Conservation (phyloP, 2,329 filamentous ascomycete genomes). For the Scopulariopsis brevicaulis region DNA sequence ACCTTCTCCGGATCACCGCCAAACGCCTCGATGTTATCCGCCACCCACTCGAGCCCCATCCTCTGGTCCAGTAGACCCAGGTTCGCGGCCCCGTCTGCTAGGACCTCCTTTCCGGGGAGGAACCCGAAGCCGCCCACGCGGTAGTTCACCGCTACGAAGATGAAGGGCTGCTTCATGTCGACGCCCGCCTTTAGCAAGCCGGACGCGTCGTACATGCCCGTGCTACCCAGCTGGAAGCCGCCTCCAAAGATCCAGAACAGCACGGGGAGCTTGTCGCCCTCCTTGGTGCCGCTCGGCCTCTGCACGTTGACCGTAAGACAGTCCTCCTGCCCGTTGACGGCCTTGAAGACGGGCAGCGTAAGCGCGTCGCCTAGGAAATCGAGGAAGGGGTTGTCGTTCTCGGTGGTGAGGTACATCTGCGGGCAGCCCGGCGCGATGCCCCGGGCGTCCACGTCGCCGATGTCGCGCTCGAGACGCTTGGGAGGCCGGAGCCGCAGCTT, state of each 20-base stretch:
- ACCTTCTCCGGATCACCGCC: constrained; percentile 55
- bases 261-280: constrained; percentile 36
- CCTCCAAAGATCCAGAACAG: constrained; percentile 48
- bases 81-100: constrained; percentile 43
- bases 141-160: constrained; percentile 57
- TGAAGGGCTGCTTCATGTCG: constrained; percentile 38
- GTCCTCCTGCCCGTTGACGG: constrained; percentile 32
- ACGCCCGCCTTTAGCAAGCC: constrained; percentile 21
- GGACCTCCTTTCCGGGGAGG: constrained; percentile 42
- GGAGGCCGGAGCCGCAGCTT: constrained; percentile 49
- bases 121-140: constrained; percentile 53
- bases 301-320: constrained; percentile 37
- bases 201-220: constrained; percentile 23
- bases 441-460: constrained; percentile 42
- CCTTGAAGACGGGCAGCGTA: constrained; percentile 32
- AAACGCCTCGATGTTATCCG: constrained; percentile 53
- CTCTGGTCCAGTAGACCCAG: constrained; percentile 50
- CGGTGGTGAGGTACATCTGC: constrained; percentile 41
- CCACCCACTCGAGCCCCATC: constrained; percentile 49
- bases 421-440: constrained; percentile 40
- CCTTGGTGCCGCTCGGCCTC: constrained; percentile 28
- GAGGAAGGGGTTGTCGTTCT: constrained; percentile 17
- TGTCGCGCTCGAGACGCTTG: constrained; percentile 30
- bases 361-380: constrained; percentile 24
- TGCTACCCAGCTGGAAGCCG: constrained; percentile 26